Base-by-base conservation (phyloP, 768 basidiomycete species). In the Leccinum ochraceum region DNA sequence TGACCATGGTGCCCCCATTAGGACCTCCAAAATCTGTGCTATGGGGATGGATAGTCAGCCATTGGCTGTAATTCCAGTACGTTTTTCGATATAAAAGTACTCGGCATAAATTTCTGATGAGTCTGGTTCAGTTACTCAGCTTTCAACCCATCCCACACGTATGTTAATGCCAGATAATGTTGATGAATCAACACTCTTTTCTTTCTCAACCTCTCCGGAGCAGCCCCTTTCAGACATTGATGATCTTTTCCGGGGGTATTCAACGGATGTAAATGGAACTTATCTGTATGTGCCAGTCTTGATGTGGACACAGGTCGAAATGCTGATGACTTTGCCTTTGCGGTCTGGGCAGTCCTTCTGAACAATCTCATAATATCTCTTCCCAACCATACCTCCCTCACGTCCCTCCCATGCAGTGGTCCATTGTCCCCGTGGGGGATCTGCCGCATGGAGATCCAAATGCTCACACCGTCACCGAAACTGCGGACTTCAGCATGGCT, bases 231-330 rank as follows among this genome's bases (percentile, higher is more conserved):
- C 13, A 10, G 32, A 51, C 32, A 8, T 48, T 53, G 30, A 30
- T 30, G 28, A 57, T 42, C 7, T 13, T 11, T 6, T n/a, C 30
- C 28, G 17, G 42, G 30, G 7, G 6, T 17, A 50, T 22, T 26
- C 49, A 17, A 42, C 9, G 42, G 1, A 46, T 46, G 11, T 46
- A 4, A 46, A 20, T 11, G 44, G 20, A 46, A 6, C 6, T 20
- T 46, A 46, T 46, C 6, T 11, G 67, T 68, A 17, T 0, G 67
- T 57, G 9, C 10, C 32, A 16, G 0, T 42, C 11, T 48, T 30
- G 52, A n/a, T 37, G 7, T 30, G 24, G 53, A 34, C 3, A 11
- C 7, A 13, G 7, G 22, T 50, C 36, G 34, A 36, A 24, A 32
- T 37, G 13, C 49, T 64, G 58, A 69, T 17, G 6, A 30, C n/a